Evolutionary conservation across 192 early-diverging fungal species (phyloP).

Genomic region (Coemansia umbellata): DNA sequence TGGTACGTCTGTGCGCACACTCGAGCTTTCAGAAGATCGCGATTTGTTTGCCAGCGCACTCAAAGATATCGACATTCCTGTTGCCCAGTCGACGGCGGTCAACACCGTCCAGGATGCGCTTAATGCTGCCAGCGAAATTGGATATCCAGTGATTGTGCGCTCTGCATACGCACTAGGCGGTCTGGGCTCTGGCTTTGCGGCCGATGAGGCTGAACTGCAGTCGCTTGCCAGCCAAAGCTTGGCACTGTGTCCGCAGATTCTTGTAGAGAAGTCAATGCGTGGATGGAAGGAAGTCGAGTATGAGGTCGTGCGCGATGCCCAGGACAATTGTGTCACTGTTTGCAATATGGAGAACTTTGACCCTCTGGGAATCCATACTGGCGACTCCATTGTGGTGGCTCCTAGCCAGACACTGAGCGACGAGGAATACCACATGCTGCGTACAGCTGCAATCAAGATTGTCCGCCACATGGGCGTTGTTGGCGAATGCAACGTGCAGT

Average conservation of each 20-base stretch:
- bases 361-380: constrained; percentile 96
- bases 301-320: constrained; percentile 95
- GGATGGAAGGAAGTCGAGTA: constrained; percentile 99
- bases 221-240: constrained; percentile 81
- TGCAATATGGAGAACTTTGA: constrained; percentile 99
- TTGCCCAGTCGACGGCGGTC: constrained; percentile 86
- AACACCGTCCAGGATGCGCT: constrained; percentile 85
- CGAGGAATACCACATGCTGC: constrained; percentile 94
- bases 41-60: constrained; percentile 93
- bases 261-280: constrained; percentile 95
- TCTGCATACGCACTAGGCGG: constrained; percentile 94
- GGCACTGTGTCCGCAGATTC: constrained; percentile 83
- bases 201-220: constrained; percentile 66
- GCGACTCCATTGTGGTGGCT: constrained; percentile 98
- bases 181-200: constrained; percentile 95
- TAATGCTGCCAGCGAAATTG: constrained; percentile 75
- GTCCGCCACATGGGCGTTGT: constrained; percentile 95
- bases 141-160: constrained; percentile 93
- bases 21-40: constrained; percentile 90
- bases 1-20: constrained; percentile 90
- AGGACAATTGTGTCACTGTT: constrained; percentile 98
- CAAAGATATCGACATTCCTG: constrained; percentile 74
- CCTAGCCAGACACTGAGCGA: constrained; percentile 95
- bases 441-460: constrained; percentile 92
- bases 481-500: constrained; percentile 98